Conservation (phyloP, 169 alveolate species). For the Eimeria brunetti region DNA sequence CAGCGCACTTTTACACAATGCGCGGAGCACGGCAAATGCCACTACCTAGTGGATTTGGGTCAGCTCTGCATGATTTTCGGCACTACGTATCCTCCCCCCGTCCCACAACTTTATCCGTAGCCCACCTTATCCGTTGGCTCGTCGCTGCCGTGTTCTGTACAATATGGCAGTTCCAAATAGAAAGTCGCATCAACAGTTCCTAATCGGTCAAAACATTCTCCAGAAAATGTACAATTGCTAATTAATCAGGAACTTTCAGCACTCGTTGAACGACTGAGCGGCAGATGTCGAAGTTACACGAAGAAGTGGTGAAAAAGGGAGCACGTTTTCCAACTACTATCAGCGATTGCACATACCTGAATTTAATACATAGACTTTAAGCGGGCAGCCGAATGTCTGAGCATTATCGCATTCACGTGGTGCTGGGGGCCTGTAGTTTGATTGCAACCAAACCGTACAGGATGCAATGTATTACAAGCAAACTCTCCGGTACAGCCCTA, state of each 20-base stretch:
- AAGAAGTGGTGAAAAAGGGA: neutral
- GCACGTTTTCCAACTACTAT: neutral
- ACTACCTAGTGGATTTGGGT: neutral
- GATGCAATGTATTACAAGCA: neutral
- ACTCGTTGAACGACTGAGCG: neutral
- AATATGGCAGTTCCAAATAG: constrained; percentile 70
- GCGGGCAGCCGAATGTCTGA: constrained; percentile 70
- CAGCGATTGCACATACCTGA: constrained; percentile 22
- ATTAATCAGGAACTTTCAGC: neutral
- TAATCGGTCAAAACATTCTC: neutral
- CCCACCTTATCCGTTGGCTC: constrained; percentile 72
- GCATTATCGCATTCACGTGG: constrained; percentile 72
- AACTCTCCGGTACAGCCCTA: neutral
- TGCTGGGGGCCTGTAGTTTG: constrained; percentile 70
- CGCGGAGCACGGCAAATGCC: neutral
- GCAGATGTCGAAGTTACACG: neutral
- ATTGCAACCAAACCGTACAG: neutral
- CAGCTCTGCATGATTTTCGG: neutral
- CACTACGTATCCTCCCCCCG: neutral
- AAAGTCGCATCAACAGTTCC: constrained; percentile 58
- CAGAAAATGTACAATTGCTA: neutral
- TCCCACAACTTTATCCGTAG: neutral
- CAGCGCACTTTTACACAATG: neutral
- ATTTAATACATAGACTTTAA: constrained; percentile 58
- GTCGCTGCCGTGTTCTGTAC: constrained; percentile 74